Evolutionary conservation across 1,284 basidiomycete species (phyloP), one percentile per base, ranked within the genome.

Genomic region (Tranzscheliella williamsii): DNA sequence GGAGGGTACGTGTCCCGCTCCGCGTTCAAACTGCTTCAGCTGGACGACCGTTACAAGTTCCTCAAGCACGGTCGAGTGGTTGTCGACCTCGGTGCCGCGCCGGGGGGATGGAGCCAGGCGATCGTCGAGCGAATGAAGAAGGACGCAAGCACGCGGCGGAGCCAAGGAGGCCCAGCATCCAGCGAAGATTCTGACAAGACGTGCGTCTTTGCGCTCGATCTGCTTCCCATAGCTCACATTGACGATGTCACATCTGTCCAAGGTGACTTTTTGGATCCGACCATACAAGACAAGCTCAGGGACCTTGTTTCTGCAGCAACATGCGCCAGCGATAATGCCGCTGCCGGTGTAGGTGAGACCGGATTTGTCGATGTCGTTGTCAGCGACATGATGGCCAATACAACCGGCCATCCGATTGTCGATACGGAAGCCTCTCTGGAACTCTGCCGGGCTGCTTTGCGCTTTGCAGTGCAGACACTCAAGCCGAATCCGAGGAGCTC

Each of bases 331-430:
- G 15, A 18, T 9, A 23, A 33, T n/a, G 32, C 13, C 2, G 24
- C 12, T 8, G 21, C 13, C 7, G 20, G 8, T 9, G 35, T 23
- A 6, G 22, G 23, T 11, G 21, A 23, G 18, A 16, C n/a, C 1
- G 56, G 56, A 7, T 60, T 62, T 20, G 67, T 72, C 15, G 70
- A 73, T 27, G 53, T 73, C 6, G 57, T 73, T 0, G 53, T 73
- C 15, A 70, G 69, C 38, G 72, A 73, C 29, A 73, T 73, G 72
- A 73, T 73, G 72, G 57, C 65, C 22, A 58, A 63, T 24, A 67
- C 65, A 6, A 67, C 55, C 6, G 65, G 65, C 24, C 58, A 67
- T 17, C 30, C 45, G 0, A 56, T 67, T 43, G 34, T 38, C 8
- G 65, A 67, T 21, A 63, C 65, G n/a, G 65, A 63, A 35, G 55